Conservation (phyloP, 257 asterid species). For the Fraxinus quadrangulata region DNA sequence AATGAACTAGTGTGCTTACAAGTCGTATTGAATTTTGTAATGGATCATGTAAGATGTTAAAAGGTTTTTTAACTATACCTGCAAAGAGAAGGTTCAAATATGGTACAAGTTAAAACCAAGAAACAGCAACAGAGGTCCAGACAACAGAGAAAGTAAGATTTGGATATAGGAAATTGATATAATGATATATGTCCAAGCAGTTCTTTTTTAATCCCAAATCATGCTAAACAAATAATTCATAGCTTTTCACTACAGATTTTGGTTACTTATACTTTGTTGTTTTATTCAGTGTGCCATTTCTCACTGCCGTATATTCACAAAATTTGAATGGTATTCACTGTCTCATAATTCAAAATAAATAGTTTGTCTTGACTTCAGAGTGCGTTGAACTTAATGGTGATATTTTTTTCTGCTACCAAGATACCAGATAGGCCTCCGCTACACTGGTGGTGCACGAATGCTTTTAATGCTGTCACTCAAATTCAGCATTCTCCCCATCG, state of each 20-base stretch:
- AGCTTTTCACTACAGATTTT: not conserved
- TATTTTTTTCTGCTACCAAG: slow-evolving; percentile 42
- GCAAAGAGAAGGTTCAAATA: slow-evolving; percentile 6
- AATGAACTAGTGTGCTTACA: not conserved
- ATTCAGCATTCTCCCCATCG: slow-evolving; percentile 72
- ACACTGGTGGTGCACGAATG: slow-evolving; percentile 83
- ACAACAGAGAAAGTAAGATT: slow-evolving; percentile 11
- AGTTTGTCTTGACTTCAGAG: slow-evolving; percentile 3
- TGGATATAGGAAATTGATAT: not conserved
- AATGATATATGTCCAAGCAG: not conserved
- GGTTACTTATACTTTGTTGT: slow-evolving; percentile 3
- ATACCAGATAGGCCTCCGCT: slow-evolving; percentile 57
- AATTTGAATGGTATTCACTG: slow-evolving; percentile 7
- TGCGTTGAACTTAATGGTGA: slow-evolving; percentile 13
- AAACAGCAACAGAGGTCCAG: not conserved
- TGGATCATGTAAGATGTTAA: not conserved
- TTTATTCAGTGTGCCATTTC: not conserved
- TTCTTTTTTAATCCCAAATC: not conserved
- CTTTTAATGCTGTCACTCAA: slow-evolving; percentile 80
- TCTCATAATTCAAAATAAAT: not conserved
- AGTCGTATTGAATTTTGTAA: not conserved
- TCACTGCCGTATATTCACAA: not conserved
- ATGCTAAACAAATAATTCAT: not conserved
- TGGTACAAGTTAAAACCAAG: not conserved
- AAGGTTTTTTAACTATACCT: not conserved